A percentile compares a stretch with the other conserved stretches of the same genome.
These are phyloP conservation scores for Fusarium protoensiforme DNA, from an alignment of 2,329 filamentous ascomycete genomes.

Conservation along the genomic window DNA sequence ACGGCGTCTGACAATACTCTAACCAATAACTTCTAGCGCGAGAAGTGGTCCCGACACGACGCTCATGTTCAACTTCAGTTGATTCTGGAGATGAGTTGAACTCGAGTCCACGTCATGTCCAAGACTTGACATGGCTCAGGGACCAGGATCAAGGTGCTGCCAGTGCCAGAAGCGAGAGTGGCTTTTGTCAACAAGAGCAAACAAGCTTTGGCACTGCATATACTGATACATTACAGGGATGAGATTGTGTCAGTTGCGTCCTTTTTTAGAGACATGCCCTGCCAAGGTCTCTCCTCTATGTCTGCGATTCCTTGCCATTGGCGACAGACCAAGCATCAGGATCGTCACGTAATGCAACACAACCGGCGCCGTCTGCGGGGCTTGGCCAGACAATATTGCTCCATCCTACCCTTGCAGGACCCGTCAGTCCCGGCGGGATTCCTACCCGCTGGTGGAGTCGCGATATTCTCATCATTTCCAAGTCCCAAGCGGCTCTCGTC, in stretches of 20 bases:
- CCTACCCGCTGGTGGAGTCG: neutral
- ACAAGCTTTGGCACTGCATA: neutral
- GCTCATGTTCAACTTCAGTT: neutral
- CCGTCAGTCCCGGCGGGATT: neutral
- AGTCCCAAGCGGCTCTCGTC: neutral
- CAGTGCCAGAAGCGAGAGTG: neutral
- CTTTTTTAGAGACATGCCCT: neutral
- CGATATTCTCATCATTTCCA: neutral
- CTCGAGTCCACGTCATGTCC: neutral
- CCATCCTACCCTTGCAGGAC: neutral
- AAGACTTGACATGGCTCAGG: neutral
- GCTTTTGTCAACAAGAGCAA: neutral
- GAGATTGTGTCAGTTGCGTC: neutral
- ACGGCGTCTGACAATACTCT: neutral
- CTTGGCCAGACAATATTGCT: neutral
- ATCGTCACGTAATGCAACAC: neutral
- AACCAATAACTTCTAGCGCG: neutral
- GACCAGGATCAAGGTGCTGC: neutral
- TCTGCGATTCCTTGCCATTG: neutral
- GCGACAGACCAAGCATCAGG: neutral
- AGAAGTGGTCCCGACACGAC: neutral
- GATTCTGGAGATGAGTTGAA: neutral
- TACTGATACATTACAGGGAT: neutral
- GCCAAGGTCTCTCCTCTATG: neutral
- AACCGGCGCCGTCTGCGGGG: neutral